These are phyloP conservation scores for Pestalotiopsis sp. DNA, from an alignment of 2,329 filamentous ascomycete species.

Conservation along the genomic window DNA sequence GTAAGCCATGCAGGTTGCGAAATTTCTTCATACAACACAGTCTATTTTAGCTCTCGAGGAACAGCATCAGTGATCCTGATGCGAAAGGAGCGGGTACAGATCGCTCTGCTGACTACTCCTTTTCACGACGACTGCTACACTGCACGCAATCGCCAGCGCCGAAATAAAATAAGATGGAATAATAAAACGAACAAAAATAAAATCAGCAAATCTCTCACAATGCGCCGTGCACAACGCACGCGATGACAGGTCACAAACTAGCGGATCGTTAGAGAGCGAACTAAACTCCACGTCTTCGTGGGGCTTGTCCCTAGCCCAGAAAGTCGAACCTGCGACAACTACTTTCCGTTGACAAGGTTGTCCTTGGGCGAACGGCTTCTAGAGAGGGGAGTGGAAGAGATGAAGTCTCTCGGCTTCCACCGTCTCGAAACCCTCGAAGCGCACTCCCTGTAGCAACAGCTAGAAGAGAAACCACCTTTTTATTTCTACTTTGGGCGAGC, in stretches of 20 bases:
- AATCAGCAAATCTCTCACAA: neutral
- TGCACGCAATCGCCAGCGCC: neutral
- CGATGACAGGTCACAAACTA: slow-evolving; percentile 4
- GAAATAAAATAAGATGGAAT: neutral
- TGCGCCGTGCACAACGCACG: slow-evolving; percentile 1
- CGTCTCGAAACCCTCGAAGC: neutral
- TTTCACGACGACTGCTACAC: neutral
- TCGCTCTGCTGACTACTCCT: neutral
- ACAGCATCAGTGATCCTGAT: neutral
- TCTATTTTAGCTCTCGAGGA: neutral
- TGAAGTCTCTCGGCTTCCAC: neutral
- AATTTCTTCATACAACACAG: neutral
- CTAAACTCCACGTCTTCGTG: neutral
- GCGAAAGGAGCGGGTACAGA: neutral
- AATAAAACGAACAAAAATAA: slow-evolving; percentile 1
- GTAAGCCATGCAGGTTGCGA: neutral
- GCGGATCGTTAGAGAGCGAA: neutral
- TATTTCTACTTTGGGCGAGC: neutral
- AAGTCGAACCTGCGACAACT: neutral
- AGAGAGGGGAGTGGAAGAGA: neutral
- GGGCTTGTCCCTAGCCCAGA: neutral
- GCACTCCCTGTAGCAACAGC: neutral
- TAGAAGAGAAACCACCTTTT: neutral
- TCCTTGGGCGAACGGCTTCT: neutral
- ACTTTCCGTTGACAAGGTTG: neutral